Base-by-base conservation (phyloP, 352 stramenopile genomes). In the Thalassiosira livingstoniorum region DNA sequence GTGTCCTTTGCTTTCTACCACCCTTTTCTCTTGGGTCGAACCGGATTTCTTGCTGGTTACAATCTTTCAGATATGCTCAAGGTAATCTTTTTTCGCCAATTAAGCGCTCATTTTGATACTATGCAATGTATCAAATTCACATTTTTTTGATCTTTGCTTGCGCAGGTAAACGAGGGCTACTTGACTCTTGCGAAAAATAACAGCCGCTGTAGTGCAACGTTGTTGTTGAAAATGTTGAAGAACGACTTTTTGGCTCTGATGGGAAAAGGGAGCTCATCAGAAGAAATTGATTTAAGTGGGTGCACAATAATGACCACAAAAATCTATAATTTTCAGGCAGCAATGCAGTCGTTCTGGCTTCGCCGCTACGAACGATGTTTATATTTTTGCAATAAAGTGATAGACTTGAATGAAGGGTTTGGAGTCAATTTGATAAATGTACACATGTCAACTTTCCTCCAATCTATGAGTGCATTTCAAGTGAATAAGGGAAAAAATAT, bases 291-390 rank as follows among this genome's bases (percentile, higher is more conserved):
- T 47, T 7, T 47, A 47, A n/a, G n/a, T n/a, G n/a, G n/a, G n/a
- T n/a, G n/a, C n/a, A n/a, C n/a, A n/a, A n/a, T n/a, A n/a, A n/a
- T n/a, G n/a, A n/a, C n/a, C n/a, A n/a, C n/a, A n/a, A n/a, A n/a
- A n/a, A n/a, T n/a, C n/a, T n/a, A n/a, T n/a, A n/a, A n/a, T 15
- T 47, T 47, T 47, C 39, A 47, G 15, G 7, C 7, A 47, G 39
- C 39, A 47, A 31, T 51, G 53, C 15, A 53, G 3, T 47, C 63
- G 4, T 67, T 7, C 15, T 21, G n/a, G 10, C 45, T 65, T 75
- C 11, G 5, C 55, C 15, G 31, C 5, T 1, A 18, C 54, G 47
- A 27, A 11, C 47, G 31, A 54, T 23, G 11, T 37, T 37, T 18
- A 37, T 15, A 47, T 15, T 47, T 18, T 47, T 7, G 7, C 7